A percentile compares a stretch with the other conserved stretches of the same genome.
phyloP scores from a whole-genome alignment of 2,329 filamentous ascomycete genomes.

The Exophiala viscosa region DNA sequence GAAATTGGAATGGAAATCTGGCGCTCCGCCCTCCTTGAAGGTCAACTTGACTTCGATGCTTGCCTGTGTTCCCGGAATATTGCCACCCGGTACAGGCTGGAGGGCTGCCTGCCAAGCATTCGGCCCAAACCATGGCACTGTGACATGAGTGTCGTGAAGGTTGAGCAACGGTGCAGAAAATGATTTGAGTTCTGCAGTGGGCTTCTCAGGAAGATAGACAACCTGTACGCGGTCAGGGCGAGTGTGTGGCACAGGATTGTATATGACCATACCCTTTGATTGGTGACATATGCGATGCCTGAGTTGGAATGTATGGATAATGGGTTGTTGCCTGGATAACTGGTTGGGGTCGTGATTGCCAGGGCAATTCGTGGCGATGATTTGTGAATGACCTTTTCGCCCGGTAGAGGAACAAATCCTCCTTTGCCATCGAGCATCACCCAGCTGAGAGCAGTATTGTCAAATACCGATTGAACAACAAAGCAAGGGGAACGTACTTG shows the following conservation, averaged over 20 bases:
- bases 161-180: slow-evolving; percentile 87
- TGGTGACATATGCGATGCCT: slow-evolving; percentile 77
- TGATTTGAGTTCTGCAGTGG: slow-evolving; percentile 69
- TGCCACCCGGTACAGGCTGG: slow-evolving; percentile 76
- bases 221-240: slow-evolving; percentile 52
- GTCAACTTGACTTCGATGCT: slow-evolving; percentile 77
- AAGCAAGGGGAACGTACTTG: background rate
- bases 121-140: slow-evolving; percentile 85
- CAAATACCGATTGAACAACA: background rate
- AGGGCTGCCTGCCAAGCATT: slow-evolving; percentile 84
- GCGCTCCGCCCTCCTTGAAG: slow-evolving; percentile 94
- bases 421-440: slow-evolving; percentile 77
- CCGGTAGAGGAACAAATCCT: slow-evolving; percentile 78
- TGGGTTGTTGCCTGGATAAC: slow-evolving; percentile 59
- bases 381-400: slow-evolving; percentile 76
- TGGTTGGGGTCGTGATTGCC: slow-evolving; percentile 66
- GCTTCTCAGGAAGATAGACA: slow-evolving; percentile 75
- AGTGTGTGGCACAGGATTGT: slow-evolving; percentile 9
- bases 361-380: slow-evolving; percentile 76
- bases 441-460: slow-evolving; percentile 57
- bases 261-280: slow-evolving; percentile 64
- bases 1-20: slow-evolving; percentile 79
- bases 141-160: slow-evolving; percentile 78
- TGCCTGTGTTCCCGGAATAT: slow-evolving; percentile 69
- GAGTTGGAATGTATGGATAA: slow-evolving; percentile 70